Conservation (phyloP, 192 early-diverging fungal species). For the Gaertneriomyces semiglobifer region DNA sequence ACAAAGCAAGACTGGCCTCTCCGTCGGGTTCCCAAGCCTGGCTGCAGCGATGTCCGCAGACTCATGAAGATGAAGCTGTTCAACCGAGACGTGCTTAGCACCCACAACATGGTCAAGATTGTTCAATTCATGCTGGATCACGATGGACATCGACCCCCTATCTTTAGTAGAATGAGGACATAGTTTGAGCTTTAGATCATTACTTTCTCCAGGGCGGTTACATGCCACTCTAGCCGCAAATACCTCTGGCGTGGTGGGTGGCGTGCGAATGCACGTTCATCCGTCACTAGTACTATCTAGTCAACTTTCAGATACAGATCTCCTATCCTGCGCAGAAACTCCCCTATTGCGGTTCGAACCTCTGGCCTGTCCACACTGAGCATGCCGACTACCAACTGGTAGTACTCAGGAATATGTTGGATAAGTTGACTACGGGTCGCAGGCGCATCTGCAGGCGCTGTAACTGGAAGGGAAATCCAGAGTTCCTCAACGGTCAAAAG, state of each 20-base stretch:
- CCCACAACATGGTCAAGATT: constrained; percentile 21
- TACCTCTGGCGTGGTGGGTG: too few relatives aligned
- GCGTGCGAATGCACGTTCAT: too few relatives aligned
- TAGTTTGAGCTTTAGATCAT: too few relatives aligned
- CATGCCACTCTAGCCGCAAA: too few relatives aligned
- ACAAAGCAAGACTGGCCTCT: background rate
- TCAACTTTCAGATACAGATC: constrained; percentile 34
- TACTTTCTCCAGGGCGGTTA: too few relatives aligned
- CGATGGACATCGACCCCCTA: constrained; percentile 4
- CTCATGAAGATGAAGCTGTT: too few relatives aligned
- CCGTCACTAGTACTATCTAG: too few relatives aligned
- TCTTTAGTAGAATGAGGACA: constrained; percentile 11
- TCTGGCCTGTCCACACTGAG: constrained; percentile 42
- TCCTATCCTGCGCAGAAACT: constrained; percentile 45
- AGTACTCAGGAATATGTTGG: constrained; percentile 35
- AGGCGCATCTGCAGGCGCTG: background rate
- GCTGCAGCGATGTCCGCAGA: too few relatives aligned
- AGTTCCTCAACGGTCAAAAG: constrained; percentile 41
- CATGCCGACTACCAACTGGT: constrained; percentile 40
- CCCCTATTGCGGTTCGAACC: constrained; percentile 42
- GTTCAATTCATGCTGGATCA: constrained; percentile 1
- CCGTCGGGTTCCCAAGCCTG: too few relatives aligned
- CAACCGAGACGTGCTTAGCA: constrained; percentile 23
- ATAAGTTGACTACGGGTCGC: constrained; percentile 10
- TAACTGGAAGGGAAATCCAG: constrained; percentile 30